A percentile compares a stretch with the other conserved stretches of the same genome.
These are phyloP conservation scores for Trichoderma sp. DNA, from an alignment of 2,329 filamentous ascomycete genomes.

Conservation along the genomic window DNA sequence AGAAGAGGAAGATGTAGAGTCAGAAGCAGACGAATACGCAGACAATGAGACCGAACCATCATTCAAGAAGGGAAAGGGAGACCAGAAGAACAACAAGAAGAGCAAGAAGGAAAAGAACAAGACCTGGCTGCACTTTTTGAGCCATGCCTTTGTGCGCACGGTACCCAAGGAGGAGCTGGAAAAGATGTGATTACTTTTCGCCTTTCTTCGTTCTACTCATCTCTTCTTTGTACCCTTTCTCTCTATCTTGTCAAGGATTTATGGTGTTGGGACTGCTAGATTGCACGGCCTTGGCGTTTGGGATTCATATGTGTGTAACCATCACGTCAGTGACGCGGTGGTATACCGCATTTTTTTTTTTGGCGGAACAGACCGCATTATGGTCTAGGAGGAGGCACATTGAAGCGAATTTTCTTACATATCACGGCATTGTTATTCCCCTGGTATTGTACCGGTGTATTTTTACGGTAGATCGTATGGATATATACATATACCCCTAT, in stretches of 20 bases:
- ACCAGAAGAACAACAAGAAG: slow-evolving; percentile 39
- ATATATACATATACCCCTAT: slow-evolving; percentile 10
- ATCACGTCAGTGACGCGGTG: background rate
- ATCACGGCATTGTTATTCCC: background rate
- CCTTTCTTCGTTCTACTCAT: background rate
- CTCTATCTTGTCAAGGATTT: background rate
- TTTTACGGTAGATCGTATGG: background rate
- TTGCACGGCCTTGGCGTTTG: slow-evolving; percentile 2
- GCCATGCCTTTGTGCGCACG: slow-evolving; percentile 76
- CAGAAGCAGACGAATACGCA: slow-evolving; percentile 28
- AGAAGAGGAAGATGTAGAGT: slow-evolving; percentile 29
- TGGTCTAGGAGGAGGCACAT: background rate
- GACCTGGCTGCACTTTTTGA: slow-evolving; percentile 74
- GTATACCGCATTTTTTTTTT: background rate
- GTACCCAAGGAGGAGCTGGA: slow-evolving; percentile 63
- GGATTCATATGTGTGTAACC: background rate
- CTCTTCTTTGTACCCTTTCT: background rate
- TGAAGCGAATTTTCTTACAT: background rate
- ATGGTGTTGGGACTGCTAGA: background rate
- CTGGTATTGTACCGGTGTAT: background rate
- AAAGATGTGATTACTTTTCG: slow-evolving; percentile 35
- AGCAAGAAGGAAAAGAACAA: slow-evolving; percentile 59
- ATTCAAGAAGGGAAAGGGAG: slow-evolving; percentile 42
- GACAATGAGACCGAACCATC: slow-evolving; percentile 37
- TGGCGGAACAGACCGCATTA: background rate